Conservation (phyloP, 495 filamentous ascomycete species). For the Penicillium soppii region DNA sequence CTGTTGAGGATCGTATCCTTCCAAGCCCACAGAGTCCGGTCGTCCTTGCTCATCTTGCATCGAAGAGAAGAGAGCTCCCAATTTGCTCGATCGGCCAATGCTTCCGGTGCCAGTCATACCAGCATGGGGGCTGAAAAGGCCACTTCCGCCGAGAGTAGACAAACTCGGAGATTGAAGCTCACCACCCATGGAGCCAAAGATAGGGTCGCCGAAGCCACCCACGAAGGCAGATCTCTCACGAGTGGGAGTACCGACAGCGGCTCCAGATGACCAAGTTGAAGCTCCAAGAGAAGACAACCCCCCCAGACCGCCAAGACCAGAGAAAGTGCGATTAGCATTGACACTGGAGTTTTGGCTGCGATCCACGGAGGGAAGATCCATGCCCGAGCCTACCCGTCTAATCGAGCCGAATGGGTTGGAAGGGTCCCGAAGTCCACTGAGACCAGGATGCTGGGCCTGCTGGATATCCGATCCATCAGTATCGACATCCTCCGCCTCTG, state of each 20-base stretch:
- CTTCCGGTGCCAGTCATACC: slow-evolving; percentile 50
- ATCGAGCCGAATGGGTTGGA: slow-evolving; percentile 49
- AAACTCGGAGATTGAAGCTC: slow-evolving; percentile 77
- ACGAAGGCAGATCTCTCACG: slow-evolving; percentile 66
- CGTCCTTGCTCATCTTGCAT: slow-evolving; percentile 71
- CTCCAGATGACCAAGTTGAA: slow-evolving; percentile 63
- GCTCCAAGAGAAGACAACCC: slow-evolving; percentile 59
- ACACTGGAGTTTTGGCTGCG: slow-evolving; percentile 88
- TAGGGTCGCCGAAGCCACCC: slow-evolving; percentile 67
- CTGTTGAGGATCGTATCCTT: slow-evolving; percentile 33
- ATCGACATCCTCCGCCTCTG: slow-evolving; percentile 63
- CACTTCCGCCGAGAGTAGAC: slow-evolving; percentile 56
- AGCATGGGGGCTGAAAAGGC: slow-evolving; percentile 50
- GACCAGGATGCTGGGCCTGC: slow-evolving; percentile 54
- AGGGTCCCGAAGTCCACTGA: slow-evolving; percentile 54
- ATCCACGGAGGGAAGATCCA: slow-evolving; percentile 69
- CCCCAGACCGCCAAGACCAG: slow-evolving; percentile 60
- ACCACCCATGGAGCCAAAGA: slow-evolving; percentile 67
- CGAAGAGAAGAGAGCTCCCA: slow-evolving; percentile 85
- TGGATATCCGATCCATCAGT: slow-evolving; percentile 59
- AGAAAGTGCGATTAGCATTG: slow-evolving; percentile 67
- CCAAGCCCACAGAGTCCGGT: slow-evolving; percentile 51
- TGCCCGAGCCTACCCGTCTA: slow-evolving; percentile 49
- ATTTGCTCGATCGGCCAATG: slow-evolving; percentile 72
- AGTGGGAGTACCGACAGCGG: slow-evolving; percentile 68